These are phyloP conservation scores for Pseudomonodictys pantanalensis DNA, from an alignment of 495 filamentous ascomycete species.

Conservation along the genomic window DNA sequence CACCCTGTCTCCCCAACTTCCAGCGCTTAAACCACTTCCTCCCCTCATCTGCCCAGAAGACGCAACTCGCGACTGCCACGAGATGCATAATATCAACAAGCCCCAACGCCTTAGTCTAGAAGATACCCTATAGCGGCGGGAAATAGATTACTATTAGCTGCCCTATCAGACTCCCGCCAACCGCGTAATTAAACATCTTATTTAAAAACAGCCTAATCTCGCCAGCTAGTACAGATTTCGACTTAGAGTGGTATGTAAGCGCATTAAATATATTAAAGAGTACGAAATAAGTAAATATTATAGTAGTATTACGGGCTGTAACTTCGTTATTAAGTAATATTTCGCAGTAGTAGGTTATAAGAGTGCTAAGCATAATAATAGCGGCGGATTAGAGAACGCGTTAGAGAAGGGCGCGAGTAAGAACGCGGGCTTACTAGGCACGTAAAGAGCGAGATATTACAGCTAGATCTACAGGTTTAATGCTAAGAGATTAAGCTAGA, in stretches of 20 bases:
- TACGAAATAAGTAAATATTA: constrained; percentile 98
- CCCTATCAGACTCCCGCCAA: constrained; percentile 75
- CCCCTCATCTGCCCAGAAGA: constrained; percentile 92
- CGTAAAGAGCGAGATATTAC: constrained; percentile 93
- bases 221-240: constrained; percentile 80
- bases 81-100: constrained; percentile 69
- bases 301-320: constrained; percentile 91
- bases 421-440: constrained; percentile 74
- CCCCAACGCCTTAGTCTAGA: constrained; percentile 87
- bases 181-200: constrained; percentile 93
- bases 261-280: constrained; percentile 99
- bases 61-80: constrained; percentile 71
- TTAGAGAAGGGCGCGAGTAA: constrained; percentile 75
- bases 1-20: constrained; percentile 36
- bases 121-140: constrained; percentile 85
- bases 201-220: constrained; percentile 81
- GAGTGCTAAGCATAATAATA: constrained; percentile 88
- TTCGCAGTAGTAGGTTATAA: constrained; percentile 84
- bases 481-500: constrained; percentile 93
- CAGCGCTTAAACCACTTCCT: constrained; percentile 62
- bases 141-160: constrained; percentile 91
- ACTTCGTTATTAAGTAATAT: constrained; percentile 78
- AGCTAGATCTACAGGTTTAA: constrained; percentile 90
- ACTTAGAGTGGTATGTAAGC: constrained; percentile 85
- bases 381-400: constrained; percentile 83